Evolutionary conservation across 441 rosid species (phyloP).

Genomic region (Corymbia calophylla): DNA sequence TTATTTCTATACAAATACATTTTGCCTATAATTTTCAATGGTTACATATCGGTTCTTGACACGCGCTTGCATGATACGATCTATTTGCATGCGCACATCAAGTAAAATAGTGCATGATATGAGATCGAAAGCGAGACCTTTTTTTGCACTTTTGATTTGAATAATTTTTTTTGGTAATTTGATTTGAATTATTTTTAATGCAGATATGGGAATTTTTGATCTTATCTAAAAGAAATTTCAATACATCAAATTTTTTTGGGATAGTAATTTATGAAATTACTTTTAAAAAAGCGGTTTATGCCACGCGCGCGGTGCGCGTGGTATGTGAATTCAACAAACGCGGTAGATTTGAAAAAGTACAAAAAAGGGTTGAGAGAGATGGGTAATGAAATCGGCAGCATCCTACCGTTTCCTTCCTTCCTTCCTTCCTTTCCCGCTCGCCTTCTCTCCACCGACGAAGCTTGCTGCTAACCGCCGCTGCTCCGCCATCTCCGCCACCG

Average conservation of each 20-base stretch:
- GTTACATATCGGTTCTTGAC: rapidly evolving
- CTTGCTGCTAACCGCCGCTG: background rate
- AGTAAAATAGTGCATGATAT: background rate
- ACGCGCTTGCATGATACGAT: background rate
- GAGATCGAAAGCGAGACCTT: background rate
- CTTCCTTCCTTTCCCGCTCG: background rate
- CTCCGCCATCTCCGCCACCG: background rate
- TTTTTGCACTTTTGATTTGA: background rate
- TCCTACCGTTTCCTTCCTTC: background rate
- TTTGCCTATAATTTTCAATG: rapidly evolving
- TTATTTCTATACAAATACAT: background rate
- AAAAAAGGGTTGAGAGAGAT: background rate
- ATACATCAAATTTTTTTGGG: background rate
- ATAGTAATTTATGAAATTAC: background rate
- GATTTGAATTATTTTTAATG: background rate
- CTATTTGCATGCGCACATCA: rapidly evolving
- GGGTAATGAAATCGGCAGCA: background rate
- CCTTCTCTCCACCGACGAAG: background rate
- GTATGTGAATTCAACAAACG: background rate
- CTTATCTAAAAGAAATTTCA: background rate
- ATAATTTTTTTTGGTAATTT: background rate
- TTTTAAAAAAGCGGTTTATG: background rate
- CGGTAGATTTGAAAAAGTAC: background rate
- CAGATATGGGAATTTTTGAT: background rate
- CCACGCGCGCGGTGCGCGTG: background rate